phyloP scores from a whole-genome alignment of 2,329 filamentous ascomycete genomes.

The Huntiella omanensis region DNA sequence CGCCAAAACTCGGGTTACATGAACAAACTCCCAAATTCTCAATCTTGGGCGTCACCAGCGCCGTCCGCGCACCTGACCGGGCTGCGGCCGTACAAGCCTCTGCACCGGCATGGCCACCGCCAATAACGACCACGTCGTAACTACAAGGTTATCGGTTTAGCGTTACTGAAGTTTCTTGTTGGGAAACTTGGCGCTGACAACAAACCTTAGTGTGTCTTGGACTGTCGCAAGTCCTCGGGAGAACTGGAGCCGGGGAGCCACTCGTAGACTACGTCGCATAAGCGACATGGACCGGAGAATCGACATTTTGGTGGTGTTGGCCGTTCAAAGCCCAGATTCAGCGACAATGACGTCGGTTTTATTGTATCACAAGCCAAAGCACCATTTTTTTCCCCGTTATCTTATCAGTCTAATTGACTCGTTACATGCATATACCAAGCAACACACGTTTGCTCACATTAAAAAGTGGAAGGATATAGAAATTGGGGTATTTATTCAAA shows the following conservation, averaged over 20 bases:
- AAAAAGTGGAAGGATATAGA: not conserved
- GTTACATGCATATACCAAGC: constrained; percentile 5
- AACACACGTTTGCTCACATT: not conserved
- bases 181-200: not conserved
- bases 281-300: not conserved
- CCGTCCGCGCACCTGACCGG: constrained; percentile 71
- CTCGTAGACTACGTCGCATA: not conserved
- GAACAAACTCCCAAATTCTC: constrained; percentile 89
- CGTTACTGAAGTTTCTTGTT: too few species aligned
- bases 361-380: not conserved
- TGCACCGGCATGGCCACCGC: constrained; percentile 85
- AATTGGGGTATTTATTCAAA: not conserved
- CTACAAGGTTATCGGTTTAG: constrained; percentile 20
- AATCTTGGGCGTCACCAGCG: constrained; percentile 69
- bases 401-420: constrained; percentile 9
- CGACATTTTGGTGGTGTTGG: not conserved
- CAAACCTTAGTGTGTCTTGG: not conserved
- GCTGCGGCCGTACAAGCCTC: constrained; percentile 88
- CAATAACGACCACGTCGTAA: constrained; percentile 83
- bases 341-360: not conserved
- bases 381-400: constrained; percentile 5
- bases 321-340: not conserved
- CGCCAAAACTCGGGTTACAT: constrained; percentile 91
- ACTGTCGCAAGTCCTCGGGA: constrained; percentile 5
- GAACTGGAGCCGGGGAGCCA: not conserved